Conservation (phyloP, 164 flowering plant genomes). For the Nelumbo lutea region DNA sequence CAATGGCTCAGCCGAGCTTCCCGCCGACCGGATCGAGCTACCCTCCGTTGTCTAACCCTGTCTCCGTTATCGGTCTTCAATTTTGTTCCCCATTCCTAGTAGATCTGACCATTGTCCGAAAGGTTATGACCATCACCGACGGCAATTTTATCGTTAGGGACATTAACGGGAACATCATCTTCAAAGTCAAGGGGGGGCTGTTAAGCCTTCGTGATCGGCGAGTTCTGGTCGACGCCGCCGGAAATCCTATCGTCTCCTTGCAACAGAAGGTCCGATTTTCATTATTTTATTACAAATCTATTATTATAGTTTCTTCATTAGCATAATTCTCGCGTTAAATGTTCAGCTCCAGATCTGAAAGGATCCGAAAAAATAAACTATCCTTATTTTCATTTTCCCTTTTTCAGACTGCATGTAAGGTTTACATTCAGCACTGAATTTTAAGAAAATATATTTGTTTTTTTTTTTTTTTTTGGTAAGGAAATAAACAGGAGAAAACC, state of each 20-base stretch:
- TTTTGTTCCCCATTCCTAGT: slow-evolving; percentile 40
- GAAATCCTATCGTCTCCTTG: slow-evolving; percentile 43
- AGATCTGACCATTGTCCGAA: slow-evolving; percentile 40
- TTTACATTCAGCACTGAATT: too few relatives aligned
- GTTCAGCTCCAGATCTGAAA: too few relatives aligned
- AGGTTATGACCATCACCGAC: slow-evolving; percentile 37
- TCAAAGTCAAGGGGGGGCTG: slow-evolving; percentile 39
- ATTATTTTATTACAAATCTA: neutral
- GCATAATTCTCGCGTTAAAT: too few relatives aligned
- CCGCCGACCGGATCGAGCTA: neutral
- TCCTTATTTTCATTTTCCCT: too few relatives aligned
- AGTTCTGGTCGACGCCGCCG: slow-evolving; percentile 40
- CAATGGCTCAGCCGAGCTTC: slow-evolving; percentile 1
- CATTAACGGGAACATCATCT: slow-evolving; percentile 38
- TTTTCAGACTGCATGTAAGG: too few relatives aligned
- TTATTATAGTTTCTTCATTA: neutral
- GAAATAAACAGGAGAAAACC: too few relatives aligned
- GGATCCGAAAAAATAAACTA: too few relatives aligned
- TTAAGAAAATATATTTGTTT: too few relatives aligned
- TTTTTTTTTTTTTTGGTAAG: too few relatives aligned
- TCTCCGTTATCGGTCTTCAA: slow-evolving; percentile 36
- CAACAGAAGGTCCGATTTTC: slow-evolving; percentile 31
- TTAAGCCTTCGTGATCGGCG: slow-evolving; percentile 37
- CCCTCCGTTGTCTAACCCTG: slow-evolving; percentile 7
- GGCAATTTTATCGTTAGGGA: slow-evolving; percentile 49